Evolutionary conservation across 441 rosid species (phyloP), one percentile per base, ranked within the genome.

Genomic region (Populus hybrid): DNA sequence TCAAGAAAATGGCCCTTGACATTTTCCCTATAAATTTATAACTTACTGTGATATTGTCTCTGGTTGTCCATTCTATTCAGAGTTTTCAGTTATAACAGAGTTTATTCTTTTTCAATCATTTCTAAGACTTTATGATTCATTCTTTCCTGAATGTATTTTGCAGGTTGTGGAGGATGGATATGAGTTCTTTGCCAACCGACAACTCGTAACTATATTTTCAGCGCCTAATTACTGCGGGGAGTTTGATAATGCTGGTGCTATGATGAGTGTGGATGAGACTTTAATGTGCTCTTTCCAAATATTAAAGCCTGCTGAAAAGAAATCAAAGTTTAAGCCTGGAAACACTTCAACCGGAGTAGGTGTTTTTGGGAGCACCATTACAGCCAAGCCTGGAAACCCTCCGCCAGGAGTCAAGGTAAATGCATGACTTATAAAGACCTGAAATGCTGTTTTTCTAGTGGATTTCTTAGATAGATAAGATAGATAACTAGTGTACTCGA

Each of bases 141-240:
- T 30, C 4, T 30, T 30, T 30, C 32, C 32, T 30, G 32, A 10
- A 30, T 36, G 70, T 79, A 35, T 83, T 66, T 73, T 76, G 64
- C 84, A 88, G 95, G 92, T 91, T 80, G 95, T 90, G 84, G 95
- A 91, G 89, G 95, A 91, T 87, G 95, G 93, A 14, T 91, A 91
- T 0, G 93, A 91, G 79, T 91, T 91, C 76, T 91, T 91, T 78
- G 95, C 93, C 76, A 46, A 86, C 81, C 73, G 95, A 69, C 90
- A 90, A 80, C 91, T 91, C 63, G 92, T 91, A 32, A 91, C 93
- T 24, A 87, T 90, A 85, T 91, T 91, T 81, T 89, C 95, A 10
- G 93, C 95, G 0, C 95, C 95, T 71, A 89, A 91, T 77, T 91
- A 89, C 83, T 91, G 95, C 24, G 95, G 93, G 68, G 95, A 91